Percentiles rank a stretch among this genome's conserved stretches.
Evolutionary conservation across 805 yeast species (phyloP).

Genomic region (Jamesozyma hellenica): DNA sequence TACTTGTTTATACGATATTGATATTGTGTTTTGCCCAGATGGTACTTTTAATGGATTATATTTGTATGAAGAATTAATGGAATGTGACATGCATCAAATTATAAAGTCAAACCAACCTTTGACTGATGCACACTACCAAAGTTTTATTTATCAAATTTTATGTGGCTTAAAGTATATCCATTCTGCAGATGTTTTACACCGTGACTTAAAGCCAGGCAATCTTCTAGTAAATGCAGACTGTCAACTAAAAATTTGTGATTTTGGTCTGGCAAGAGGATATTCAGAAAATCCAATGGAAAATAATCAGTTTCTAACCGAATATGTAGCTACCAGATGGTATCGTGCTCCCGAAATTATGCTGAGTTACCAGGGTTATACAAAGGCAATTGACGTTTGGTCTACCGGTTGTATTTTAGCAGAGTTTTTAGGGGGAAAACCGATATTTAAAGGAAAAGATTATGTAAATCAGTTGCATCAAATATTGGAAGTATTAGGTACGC

Average conservation of each 20-base stretch:
- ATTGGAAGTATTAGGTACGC: conserved; percentile 82
- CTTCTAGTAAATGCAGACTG: conserved; percentile 91
- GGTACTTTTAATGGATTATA: conserved; percentile 82
- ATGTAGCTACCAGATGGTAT: conserved; percentile 98
- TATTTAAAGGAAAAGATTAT: conserved; percentile 91
- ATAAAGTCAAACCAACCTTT: conserved; percentile 87
- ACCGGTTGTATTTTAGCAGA: conserved; percentile 97
- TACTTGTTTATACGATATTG: conserved; percentile 89
- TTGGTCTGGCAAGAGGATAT: conserved; percentile 90
- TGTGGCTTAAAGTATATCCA: conserved; percentile 88
- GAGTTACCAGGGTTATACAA: conserved; percentile 86
- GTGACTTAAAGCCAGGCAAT: conserved; percentile 93
- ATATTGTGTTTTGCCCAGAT: conserved; percentile 59
- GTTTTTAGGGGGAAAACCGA: conserved; percentile 78
- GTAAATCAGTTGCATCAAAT: conserved; percentile 91
- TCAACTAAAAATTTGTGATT: conserved; percentile 91
- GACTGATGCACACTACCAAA: conserved; percentile 91
- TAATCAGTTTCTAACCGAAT: conserved; percentile 91
- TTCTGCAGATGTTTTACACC: conserved; percentile 83
- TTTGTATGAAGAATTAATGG: conserved; percentile 93
- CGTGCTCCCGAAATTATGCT: conserved; percentile 97
- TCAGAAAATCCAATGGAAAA: conserved; percentile 73
- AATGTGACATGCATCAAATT: conserved; percentile 96
- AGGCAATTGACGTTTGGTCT: conserved; percentile 96
- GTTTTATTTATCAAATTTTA: conserved; percentile 80